Conservation (phyloP, 2,329 filamentous ascomycete species). For the Rutstroemia sp. region DNA sequence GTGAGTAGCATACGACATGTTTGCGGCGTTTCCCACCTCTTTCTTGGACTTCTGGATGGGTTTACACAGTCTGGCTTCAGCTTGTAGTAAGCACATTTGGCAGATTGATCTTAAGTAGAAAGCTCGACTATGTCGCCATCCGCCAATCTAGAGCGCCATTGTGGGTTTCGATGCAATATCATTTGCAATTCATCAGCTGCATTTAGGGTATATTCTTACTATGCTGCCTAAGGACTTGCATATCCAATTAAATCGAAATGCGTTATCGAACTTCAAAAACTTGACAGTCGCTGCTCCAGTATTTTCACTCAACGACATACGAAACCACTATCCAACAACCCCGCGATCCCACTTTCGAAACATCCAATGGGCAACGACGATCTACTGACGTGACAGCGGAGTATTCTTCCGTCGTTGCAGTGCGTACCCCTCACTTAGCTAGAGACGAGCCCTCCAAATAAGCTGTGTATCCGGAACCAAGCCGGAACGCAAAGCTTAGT, state of each 20-base stretch:
- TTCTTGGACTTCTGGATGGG: not conserved
- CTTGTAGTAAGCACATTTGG: not conserved
- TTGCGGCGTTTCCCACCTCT: not conserved
- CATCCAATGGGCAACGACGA: not conserved
- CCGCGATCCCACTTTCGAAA: not conserved
- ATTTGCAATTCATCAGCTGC: too few relatives aligned
- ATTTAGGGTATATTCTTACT: too few relatives aligned
- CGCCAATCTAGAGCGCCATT: not conserved
- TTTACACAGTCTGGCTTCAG: not conserved
- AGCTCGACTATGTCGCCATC: not conserved
- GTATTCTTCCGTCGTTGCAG: not conserved
- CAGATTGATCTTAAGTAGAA: not conserved
- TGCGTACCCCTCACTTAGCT: not conserved
- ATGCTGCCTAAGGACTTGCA: too few relatives aligned
- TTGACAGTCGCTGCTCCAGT: not conserved
- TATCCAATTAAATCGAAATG: not conserved
- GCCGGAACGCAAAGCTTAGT: not conserved
- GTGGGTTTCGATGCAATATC: not conserved
- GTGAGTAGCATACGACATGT: not conserved
- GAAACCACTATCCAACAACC: too few relatives aligned
- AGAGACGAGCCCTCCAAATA: too few relatives aligned
- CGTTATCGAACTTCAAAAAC: not conserved
- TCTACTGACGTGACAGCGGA: conserved; percentile 2
- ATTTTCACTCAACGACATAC: too few relatives aligned
- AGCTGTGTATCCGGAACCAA: too few relatives aligned